phyloP scores from a whole-genome alignment of 352 stramenopile species.

The Phytophthora aleatoria region DNA sequence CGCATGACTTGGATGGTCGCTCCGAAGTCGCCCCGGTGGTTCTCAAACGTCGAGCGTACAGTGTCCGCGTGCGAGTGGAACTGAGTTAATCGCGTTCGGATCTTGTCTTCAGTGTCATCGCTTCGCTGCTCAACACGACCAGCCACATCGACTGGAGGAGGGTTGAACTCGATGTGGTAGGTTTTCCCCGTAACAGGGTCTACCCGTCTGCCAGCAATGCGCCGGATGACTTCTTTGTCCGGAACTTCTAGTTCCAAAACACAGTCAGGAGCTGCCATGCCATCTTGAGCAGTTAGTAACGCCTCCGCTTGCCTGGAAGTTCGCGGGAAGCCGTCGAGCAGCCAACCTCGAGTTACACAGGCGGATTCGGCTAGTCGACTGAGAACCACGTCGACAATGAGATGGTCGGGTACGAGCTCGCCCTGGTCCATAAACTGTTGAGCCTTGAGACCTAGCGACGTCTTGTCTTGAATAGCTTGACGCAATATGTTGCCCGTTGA shows the following conservation, averaged over 20 bases:
- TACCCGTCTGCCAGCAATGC: slow-evolving; percentile 96
- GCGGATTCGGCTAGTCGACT: slow-evolving; percentile 82
- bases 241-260: slow-evolving; percentile 95
- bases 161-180: slow-evolving; percentile 97
- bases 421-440: slow-evolving; percentile 91
- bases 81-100: slow-evolving; percentile 82
- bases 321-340: slow-evolving; percentile 94
- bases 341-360: slow-evolving; percentile 86
- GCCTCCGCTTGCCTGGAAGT: slow-evolving; percentile 85
- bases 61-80: slow-evolving; percentile 76
- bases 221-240: slow-evolving; percentile 93
- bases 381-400: slow-evolving; percentile 89
- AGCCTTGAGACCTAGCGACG: slow-evolving; percentile 64
- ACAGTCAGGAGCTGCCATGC: slow-evolving; percentile 70
- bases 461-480: slow-evolving; percentile 76
- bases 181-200: slow-evolving; percentile 92
- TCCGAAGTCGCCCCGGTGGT: slow-evolving; percentile 9
- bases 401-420: slow-evolving; percentile 88
- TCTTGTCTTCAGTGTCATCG: slow-evolving; percentile 94
- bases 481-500: slow-evolving; percentile 94
- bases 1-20: slow-evolving; percentile 30
- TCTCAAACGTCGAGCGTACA: slow-evolving; percentile 53
- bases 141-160: slow-evolving; percentile 70
- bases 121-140: slow-evolving; percentile 79
- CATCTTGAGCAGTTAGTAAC: slow-evolving; percentile 57